A percentile compares a stretch with the other conserved stretches of the same genome.
phyloP scores from a whole-genome alignment of 768 basidiomycete genomes.

The Mycena haematopus region DNA sequence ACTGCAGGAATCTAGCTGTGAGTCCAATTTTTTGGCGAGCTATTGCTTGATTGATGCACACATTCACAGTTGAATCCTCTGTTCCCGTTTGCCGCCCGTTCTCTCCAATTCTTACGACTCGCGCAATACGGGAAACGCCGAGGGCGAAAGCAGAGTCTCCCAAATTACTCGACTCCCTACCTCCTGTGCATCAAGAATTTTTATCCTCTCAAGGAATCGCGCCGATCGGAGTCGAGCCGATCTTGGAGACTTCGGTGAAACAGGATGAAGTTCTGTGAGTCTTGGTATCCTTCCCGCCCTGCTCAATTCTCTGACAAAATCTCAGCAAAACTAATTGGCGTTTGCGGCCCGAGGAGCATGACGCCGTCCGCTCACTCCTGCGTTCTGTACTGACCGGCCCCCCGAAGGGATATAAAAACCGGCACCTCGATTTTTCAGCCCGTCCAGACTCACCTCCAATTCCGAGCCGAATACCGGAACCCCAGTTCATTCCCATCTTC shows the following conservation, averaged over 20 bases:
- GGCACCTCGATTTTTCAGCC: constrained; percentile 35
- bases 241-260: constrained; percentile 40
- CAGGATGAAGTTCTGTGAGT: constrained; percentile 50
- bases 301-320: neutral
- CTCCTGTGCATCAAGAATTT: constrained; percentile 33
- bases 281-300: neutral
- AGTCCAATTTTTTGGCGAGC: neutral
- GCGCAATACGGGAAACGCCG: constrained; percentile 56
- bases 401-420: constrained; percentile 25
- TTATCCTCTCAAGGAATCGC: constrained; percentile 32
- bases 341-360: constrained; percentile 31
- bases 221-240: constrained; percentile 37
- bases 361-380: constrained; percentile 31
- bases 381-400: constrained; percentile 28
- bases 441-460: constrained; percentile 33
- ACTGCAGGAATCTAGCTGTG: constrained; percentile 44
- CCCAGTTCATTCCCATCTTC: constrained; percentile 40
- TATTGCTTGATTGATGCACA: neutral
- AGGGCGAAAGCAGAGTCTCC: constrained; percentile 42
- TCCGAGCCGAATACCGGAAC: constrained; percentile 35
- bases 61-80: constrained; percentile 34
- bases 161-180: constrained; percentile 35
- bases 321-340: constrained; percentile 21
- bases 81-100: constrained; percentile 42
- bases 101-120: constrained; percentile 52